phyloP scores from a whole-genome alignment of 2,329 filamentous ascomycete species.

The Paecilomyces sp. region DNA sequence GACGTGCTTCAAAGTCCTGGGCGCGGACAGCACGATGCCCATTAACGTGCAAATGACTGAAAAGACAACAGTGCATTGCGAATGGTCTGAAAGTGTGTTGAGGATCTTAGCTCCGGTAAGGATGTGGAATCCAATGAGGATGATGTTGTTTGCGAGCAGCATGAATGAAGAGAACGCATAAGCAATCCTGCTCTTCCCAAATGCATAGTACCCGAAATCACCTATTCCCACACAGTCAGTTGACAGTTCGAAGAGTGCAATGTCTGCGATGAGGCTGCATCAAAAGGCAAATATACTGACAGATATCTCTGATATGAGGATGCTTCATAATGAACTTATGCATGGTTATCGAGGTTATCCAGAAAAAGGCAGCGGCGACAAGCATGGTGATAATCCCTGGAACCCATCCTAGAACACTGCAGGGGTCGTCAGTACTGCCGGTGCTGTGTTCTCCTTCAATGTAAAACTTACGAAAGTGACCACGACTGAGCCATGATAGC shows the following conservation, averaged over 20 bases:
- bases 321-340: constrained; percentile 48
- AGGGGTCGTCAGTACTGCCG: constrained; percentile 2
- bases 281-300: constrained; percentile 15
- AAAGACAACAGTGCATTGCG: constrained; percentile 43
- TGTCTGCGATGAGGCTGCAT: not conserved
- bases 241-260: not conserved
- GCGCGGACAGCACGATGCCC: constrained; percentile 41
- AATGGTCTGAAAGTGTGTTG: constrained; percentile 44
- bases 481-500: constrained; percentile 48
- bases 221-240: constrained; percentile 11
- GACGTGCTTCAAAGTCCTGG: constrained; percentile 40
- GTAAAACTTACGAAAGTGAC: constrained; percentile 37
- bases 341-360: constrained; percentile 46
- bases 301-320: constrained; percentile 44
- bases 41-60: constrained; percentile 40
- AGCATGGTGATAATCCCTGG: constrained; percentile 43
- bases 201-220: constrained; percentile 44
- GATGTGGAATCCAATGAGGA: constrained; percentile 45
- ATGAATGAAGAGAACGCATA: constrained; percentile 42
- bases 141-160: constrained; percentile 46
- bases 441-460: not conserved
- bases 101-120: constrained; percentile 44
- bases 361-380: constrained; percentile 39
- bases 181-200: constrained; percentile 36
- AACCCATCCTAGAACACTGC: constrained; percentile 40